These are phyloP conservation scores for Rhodocollybia butyracea DNA, from an alignment of 768 basidiomycete genomes.

Conservation along the genomic window DNA sequence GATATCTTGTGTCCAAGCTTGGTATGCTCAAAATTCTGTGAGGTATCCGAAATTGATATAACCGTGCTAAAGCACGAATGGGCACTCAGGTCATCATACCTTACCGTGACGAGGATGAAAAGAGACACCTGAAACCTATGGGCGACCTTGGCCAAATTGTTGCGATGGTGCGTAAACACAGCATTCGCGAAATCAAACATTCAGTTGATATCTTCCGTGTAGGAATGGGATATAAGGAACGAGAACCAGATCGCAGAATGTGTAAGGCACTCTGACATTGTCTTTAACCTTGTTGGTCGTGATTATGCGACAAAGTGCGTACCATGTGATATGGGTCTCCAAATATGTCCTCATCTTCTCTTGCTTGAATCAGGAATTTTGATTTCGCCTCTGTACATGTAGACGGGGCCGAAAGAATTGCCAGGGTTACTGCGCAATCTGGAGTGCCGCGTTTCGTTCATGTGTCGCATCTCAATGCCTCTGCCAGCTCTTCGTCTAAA, in stretches of 20 bases:
- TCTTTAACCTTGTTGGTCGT: conserved; percentile 93
- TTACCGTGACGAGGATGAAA: conserved; percentile 93
- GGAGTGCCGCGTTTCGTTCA: conserved; percentile 89
- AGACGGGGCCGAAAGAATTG: conserved; percentile 80
- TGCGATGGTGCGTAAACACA: conserved; percentile 60
- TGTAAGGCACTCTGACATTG: conserved; percentile 90
- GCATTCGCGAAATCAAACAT: conserved; percentile 9
- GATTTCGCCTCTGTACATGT: conserved; percentile 79
- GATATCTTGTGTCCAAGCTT: conserved; percentile 92
- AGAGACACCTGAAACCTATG: conserved; percentile 85
- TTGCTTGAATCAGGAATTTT: conserved; percentile 68
- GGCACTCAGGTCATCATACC: conserved; percentile 94
- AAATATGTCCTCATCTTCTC: conserved; percentile 4
- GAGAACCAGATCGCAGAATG: conserved; percentile 92
- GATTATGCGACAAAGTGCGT: conserved; percentile 94
- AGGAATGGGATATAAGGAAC: conserved; percentile 97
- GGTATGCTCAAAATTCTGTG: conserved; percentile 45
- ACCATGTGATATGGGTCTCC: conserved; percentile 6
- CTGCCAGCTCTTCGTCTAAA: conserved; percentile 67
- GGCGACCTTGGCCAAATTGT: conserved; percentile 97
- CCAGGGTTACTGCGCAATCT: conserved; percentile 68
- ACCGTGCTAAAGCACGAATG: conserved; percentile 58
- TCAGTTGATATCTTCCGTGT: not conserved
- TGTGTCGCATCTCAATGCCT: conserved; percentile 93
- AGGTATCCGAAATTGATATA: conserved; percentile 7